phyloP scores from a whole-genome alignment of 257 asterid genomes.

The Verbascum thapsus region DNA sequence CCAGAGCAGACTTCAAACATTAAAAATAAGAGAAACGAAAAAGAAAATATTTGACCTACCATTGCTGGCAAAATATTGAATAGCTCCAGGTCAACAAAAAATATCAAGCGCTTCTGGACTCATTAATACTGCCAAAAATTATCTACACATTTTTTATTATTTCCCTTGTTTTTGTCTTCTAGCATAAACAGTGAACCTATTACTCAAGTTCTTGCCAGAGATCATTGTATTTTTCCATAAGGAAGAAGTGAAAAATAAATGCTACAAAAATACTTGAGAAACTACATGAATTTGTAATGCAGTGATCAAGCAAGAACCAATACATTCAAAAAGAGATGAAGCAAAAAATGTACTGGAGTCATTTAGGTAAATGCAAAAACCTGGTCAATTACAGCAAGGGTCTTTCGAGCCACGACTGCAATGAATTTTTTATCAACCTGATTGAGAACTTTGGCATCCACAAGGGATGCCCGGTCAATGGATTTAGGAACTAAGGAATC shows the following conservation, averaged over 20 bases:
- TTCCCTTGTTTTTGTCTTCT: constrained; percentile 12
- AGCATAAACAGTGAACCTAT: not conserved
- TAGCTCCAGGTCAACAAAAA: not conserved
- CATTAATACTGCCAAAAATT: constrained; percentile 4
- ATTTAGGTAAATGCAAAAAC: constrained; percentile 42
- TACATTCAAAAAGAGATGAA: constrained; percentile 1
- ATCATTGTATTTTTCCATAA: constrained; percentile 17
- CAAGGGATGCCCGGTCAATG: constrained; percentile 71
- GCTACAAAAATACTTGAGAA: constrained; percentile 12
- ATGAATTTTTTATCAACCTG: constrained; percentile 97
- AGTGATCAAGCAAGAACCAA: constrained; percentile 15
- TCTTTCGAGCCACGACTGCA: constrained; percentile 75
- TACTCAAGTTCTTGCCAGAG: not conserved
- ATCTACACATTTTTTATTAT: not conserved
- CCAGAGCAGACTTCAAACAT: not conserved
- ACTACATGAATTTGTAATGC: constrained; percentile 15
- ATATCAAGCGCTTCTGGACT: not conserved
- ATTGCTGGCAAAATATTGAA: constrained; percentile 3
- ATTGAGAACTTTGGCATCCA: constrained; percentile 75
- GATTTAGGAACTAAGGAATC: constrained; percentile 73
- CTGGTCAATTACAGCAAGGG: constrained; percentile 88
- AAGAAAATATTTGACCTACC: not conserved
- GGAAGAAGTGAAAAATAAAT: constrained; percentile 7
- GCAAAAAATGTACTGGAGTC: constrained; percentile 12
- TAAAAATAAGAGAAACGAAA: not conserved